Evolutionary conservation across 148 eudicot genomes (phyloP).

Genomic region (Chenopodium quinoa): DNA sequence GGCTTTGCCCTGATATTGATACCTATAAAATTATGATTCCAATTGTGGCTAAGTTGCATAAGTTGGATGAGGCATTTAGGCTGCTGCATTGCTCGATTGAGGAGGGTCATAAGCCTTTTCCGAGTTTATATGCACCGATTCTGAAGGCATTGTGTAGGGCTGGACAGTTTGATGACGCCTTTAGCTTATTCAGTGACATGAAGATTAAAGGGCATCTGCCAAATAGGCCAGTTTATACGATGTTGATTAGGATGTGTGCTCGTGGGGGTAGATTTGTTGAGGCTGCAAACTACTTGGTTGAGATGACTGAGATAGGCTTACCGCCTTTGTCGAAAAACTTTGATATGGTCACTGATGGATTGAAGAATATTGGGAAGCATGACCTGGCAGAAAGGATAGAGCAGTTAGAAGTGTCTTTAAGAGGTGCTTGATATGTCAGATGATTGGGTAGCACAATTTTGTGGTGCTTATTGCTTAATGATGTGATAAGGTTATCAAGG

Average conservation of each 20-base stretch:
- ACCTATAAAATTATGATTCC: constrained; percentile 81
- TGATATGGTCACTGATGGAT: constrained; percentile 96
- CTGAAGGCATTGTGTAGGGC: constrained; percentile 72
- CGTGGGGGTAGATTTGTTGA: constrained; percentile 89
- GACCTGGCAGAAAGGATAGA: constrained; percentile 85
- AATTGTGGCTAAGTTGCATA: constrained; percentile 58
- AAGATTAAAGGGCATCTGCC: constrained; percentile 82
- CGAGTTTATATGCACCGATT: constrained; percentile 93
- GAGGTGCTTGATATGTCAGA: constrained; percentile 46
- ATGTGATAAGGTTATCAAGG: constrained; percentile 1
- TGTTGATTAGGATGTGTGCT: constrained; percentile 81
- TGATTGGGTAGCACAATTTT: not conserved
- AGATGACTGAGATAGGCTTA: constrained; percentile 83
- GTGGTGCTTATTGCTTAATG: not conserved
- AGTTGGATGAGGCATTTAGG: constrained; percentile 71
- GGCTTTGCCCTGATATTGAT: constrained; percentile 67
- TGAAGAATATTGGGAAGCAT: constrained; percentile 91
- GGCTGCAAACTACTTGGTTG: constrained; percentile 92
- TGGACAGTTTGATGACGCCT: constrained; percentile 92
- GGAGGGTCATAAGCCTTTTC: constrained; percentile 86
- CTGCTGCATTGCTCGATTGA: constrained; percentile 79
- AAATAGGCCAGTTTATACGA: constrained; percentile 84
- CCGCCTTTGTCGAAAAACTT: constrained; percentile 69
- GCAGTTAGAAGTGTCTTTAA: constrained; percentile 73
- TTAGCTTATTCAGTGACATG: constrained; percentile 89